phyloP scores from a whole-genome alignment of 73 alveolate genomes.

The Paramecium sexaurelia region DNA sequence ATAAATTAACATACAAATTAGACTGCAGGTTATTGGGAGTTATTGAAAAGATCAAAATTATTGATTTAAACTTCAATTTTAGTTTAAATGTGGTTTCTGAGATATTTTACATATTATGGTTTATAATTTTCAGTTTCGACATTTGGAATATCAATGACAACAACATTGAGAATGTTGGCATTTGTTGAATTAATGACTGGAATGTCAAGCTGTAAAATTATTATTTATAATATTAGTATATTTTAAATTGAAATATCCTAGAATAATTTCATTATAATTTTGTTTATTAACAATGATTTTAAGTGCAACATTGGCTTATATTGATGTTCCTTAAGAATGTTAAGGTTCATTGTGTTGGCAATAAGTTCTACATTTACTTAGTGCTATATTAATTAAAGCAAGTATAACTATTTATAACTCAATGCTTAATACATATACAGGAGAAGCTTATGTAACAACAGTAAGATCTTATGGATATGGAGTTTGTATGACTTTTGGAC shows the following conservation, averaged over 20 bases:
- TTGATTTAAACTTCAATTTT: not conserved
- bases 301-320: constrained; percentile 17
- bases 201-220: constrained; percentile 17
- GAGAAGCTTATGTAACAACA: constrained; percentile 59
- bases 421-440: constrained; percentile 68
- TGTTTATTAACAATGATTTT: constrained; percentile 22
- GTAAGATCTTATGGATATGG: constrained; percentile 67
- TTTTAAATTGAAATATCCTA: constrained; percentile 43
- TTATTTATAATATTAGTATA: not conserved
- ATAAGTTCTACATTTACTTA: not conserved
- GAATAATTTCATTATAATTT: constrained; percentile 11
- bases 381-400: constrained; percentile 44
- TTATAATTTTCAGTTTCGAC: constrained; percentile 48
- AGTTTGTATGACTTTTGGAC: constrained; percentile 64
- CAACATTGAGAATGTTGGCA: not conserved
- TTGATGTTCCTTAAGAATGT: constrained; percentile 4
- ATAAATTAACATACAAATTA: not conserved
- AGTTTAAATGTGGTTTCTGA: constrained; percentile 59
- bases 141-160: constrained; percentile 57
- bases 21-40: constrained; percentile 33
- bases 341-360: constrained; percentile 12
- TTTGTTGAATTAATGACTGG: constrained; percentile 4
- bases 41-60: constrained; percentile 13
- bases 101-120: constrained; percentile 66
- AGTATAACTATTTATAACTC: constrained; percentile 46